Evolutionary conservation across 495 filamentous ascomycete genomes (phyloP).

Genomic region (Cenococcum geophilum): DNA sequence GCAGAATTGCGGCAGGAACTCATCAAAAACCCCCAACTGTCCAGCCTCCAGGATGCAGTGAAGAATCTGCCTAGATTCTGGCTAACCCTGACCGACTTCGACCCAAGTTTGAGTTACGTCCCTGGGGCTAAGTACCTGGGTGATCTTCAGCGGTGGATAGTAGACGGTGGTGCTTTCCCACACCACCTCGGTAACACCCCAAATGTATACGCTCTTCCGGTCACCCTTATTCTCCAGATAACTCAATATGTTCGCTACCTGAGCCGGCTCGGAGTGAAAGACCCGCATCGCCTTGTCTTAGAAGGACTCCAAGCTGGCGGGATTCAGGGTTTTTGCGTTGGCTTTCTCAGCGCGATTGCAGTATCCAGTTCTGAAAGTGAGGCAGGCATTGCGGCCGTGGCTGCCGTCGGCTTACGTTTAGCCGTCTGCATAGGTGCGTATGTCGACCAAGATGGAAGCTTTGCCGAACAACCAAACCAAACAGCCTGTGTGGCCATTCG

Average conservation of each 20-base stretch:
- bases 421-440: conserved; percentile 5
- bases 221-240: not conserved
- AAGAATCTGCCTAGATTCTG: not conserved
- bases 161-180: not conserved
- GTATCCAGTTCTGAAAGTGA: conserved; percentile 5
- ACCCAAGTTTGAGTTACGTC: not conserved
- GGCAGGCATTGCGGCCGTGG: not conserved
- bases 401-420: conserved; percentile 1
- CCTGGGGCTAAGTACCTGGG: not conserved
- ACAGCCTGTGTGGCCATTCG: not conserved
- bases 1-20: not conserved
- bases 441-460: not conserved
- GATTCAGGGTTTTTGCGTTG: conserved; percentile 11
- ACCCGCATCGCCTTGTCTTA: not conserved
- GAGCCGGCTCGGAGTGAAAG: not conserved
- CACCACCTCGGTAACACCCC: not conserved
- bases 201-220: not conserved
- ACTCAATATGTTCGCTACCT: not conserved
- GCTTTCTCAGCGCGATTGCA: conserved; percentile 4
- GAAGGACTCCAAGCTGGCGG: conserved; percentile 1
- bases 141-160: not conserved
- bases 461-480: not conserved
- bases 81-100: not conserved
- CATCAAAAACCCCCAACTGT: not conserved
- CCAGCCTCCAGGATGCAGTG: not conserved